A percentile compares a stretch with the other conserved stretches of the same genome.
These are phyloP conservation scores for Brassica incana DNA, from an alignment of 345 rosid species.

Conservation along the genomic window DNA sequence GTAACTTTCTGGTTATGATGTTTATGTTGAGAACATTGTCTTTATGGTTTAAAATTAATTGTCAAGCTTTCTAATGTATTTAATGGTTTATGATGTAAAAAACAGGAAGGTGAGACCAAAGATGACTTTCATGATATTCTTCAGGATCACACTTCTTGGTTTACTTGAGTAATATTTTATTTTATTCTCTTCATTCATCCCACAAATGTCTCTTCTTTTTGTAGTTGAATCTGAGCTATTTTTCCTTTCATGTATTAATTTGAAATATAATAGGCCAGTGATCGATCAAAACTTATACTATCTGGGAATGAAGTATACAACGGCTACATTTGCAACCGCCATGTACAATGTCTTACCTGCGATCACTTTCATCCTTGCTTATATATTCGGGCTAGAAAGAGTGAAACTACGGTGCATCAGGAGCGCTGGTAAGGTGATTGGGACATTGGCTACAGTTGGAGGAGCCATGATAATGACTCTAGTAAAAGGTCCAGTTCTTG, in stretches of 20 bases:
- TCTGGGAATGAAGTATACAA: constrained; percentile 83
- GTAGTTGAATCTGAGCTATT: not conserved
- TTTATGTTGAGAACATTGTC: not conserved
- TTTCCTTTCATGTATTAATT: not conserved
- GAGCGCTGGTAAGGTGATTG: constrained; percentile 64
- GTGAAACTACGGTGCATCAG: constrained; percentile 51
- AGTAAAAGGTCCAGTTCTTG: constrained; percentile 60
- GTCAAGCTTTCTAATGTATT: constrained; percentile 1
- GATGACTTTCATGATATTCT: constrained; percentile 70
- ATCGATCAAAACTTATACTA: constrained; percentile 81
- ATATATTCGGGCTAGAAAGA: constrained; percentile 67
- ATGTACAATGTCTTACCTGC: constrained; percentile 87
- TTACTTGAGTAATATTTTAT: constrained; percentile 59
- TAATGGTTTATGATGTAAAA: not conserved
- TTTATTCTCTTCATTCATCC: not conserved
- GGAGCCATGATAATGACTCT: constrained; percentile 96
- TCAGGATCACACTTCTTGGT: constrained; percentile 59
- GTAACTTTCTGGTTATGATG: not conserved
- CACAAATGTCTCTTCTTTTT: not conserved
- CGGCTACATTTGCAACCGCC: constrained; percentile 85
- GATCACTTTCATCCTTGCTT: constrained; percentile 75
- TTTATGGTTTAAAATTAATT: not conserved
- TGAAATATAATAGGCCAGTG: constrained; percentile 59
- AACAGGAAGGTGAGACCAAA: constrained; percentile 72
- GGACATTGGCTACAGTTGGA: constrained; percentile 73